These are phyloP conservation scores for Sugiyamaella xylanicola DNA, from an alignment of 1,139 yeast species.

Conservation along the genomic window DNA sequence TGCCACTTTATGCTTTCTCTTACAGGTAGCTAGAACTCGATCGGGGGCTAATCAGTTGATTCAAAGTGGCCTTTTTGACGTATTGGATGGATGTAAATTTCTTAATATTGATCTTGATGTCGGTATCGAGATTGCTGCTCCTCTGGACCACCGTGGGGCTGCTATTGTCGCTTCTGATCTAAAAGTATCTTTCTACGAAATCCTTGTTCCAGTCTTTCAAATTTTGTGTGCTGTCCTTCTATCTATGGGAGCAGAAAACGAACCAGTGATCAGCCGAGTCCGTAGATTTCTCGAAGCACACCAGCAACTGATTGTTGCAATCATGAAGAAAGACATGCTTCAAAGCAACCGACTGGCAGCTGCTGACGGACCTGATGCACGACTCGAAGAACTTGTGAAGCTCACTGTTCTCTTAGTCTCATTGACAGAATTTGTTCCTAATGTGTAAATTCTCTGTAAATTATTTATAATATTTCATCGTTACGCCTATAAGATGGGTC, in stretches of 20 bases:
- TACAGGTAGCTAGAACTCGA: constrained; percentile 74
- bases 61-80: constrained; percentile 67
- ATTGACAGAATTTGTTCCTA: constrained; percentile 45
- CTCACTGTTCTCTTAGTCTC: constrained; percentile 61
- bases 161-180: neutral
- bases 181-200: constrained; percentile 52
- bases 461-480: constrained; percentile 8
- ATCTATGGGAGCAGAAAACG: constrained; percentile 79
- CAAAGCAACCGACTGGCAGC: constrained; percentile 2
- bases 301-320: constrained; percentile 61
- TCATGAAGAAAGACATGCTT: constrained; percentile 66
- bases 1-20: constrained; percentile 66
- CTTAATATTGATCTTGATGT: constrained; percentile 76
- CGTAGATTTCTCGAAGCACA: constrained; percentile 56
- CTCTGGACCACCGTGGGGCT: neutral
- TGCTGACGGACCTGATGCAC: constrained; percentile 20
- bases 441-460: constrained; percentile 14
- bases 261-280: constrained; percentile 60
- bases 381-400: constrained; percentile 48
- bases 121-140: constrained; percentile 52
- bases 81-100: constrained; percentile 59
- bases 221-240: constrained; percentile 66
- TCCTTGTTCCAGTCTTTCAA: constrained; percentile 78
- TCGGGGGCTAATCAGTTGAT: constrained; percentile 75
- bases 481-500: too few species aligned